Evolutionary conservation across 2,329 filamentous ascomycete genomes (phyloP), one percentile per base, ranked within the genome.

Genomic region (Magnaporthales sp.): DNA sequence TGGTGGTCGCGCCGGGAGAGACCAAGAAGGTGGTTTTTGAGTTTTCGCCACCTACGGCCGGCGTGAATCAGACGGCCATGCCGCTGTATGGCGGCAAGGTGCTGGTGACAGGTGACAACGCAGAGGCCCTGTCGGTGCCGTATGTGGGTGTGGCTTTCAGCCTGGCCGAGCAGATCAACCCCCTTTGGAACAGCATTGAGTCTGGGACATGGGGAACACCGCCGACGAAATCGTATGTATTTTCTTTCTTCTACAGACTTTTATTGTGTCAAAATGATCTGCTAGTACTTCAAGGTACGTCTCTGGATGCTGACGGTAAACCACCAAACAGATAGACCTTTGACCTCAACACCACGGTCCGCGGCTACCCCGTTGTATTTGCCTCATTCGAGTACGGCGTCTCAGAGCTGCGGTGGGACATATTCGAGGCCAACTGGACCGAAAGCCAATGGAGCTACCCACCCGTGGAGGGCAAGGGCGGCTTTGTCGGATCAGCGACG

Each of bases 381-480:
- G 68, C 68, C 0, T 66, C 68, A 7, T 62, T 71, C 51, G 70
- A 70, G 29, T 75, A 71, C 69, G 73, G 73, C 11, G 68, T 68
- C 11, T 71, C 70, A 32, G 67, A 74, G 66, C 69, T 75, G 7
- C 72, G 74, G 8, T 75, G 74, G 73, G 73, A 75, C 67, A 68
- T 75, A 15, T 73, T 69, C 13, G 70, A 72, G 64, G 56, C 67
- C 19, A 62, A 46, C n/a, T 74, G 71, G 70, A 67, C 65, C 24
- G 71, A 73, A 65, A 51, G 64, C 10, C 66, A 69, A 27, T 74
- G 72, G 72, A 66, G 46, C 4, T 73, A 73, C 65, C 73, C 73
- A 0, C 73, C 73, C 22, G 69, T 74, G 6, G 65, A 63, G 2
- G 72, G 72, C 11, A 26, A 69, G 31, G 66, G 69, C 63, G 70